Conservation (phyloP, 768 basidiomycete genomes). For the Kwoniella sp. region DNA sequence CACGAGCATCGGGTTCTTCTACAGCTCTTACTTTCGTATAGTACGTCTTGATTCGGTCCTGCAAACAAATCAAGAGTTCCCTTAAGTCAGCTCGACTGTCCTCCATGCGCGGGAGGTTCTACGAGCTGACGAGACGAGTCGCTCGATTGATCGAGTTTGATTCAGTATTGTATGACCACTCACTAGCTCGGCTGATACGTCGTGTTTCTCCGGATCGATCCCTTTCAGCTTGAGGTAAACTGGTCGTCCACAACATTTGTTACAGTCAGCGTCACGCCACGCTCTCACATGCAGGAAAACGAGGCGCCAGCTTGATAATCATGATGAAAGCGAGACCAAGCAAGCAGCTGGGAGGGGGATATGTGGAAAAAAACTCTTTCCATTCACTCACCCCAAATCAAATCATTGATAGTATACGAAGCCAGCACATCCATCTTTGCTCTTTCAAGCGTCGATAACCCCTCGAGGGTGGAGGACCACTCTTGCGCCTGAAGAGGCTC, state of each 20-base stretch:
- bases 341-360: too few species aligned
- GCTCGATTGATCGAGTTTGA: neutral
- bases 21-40: conserved; percentile 49
- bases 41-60: conserved; percentile 53
- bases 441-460: conserved; percentile 35
- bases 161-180: conserved; percentile 12
- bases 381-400: conserved; percentile 53
- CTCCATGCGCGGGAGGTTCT: too few species aligned
- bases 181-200: conserved; percentile 52
- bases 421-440: conserved; percentile 54
- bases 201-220: conserved; percentile 50
- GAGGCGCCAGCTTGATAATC: too few species aligned
- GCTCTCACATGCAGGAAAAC: too few species aligned
- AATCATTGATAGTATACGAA: conserved; percentile 53
- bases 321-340: too few species aligned
- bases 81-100: too few species aligned
- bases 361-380: too few species aligned
- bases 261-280: too few species aligned
- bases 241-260: too few species aligned
- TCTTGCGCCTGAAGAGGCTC: conserved; percentile 30
- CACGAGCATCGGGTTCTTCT: conserved; percentile 48
- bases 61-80: neutral
- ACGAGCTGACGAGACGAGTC: too few species aligned
- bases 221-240: conserved; percentile 54
- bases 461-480: conserved; percentile 38